These are phyloP conservation scores for Saraca asoca DNA, from an alignment of 331 rosid species.

Conservation along the genomic window DNA sequence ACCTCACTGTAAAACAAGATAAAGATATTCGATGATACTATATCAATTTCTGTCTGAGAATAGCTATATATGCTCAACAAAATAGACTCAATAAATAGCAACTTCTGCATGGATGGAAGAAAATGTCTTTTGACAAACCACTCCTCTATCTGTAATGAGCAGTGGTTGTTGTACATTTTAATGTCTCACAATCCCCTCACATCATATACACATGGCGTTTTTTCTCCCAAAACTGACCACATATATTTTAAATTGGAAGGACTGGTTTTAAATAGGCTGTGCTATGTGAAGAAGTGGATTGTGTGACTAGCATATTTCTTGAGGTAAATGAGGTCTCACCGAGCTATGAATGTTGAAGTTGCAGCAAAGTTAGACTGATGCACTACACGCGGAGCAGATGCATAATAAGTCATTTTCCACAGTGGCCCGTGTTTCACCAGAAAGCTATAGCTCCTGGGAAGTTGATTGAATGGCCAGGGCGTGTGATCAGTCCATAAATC, in stretches of 20 bases:
- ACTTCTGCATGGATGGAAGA: neutral
- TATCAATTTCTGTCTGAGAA: slow-evolving; percentile 6
- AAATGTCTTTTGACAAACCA: slow-evolving; percentile 5
- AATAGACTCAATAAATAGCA: slow-evolving; percentile 5
- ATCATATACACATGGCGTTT: too few species aligned
- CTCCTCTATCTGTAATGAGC: too few species aligned
- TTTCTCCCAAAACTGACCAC: too few species aligned
- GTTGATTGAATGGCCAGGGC: slow-evolving; percentile 99
- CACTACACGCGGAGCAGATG: slow-evolving; percentile 82
- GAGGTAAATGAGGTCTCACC: slow-evolving; percentile 54
- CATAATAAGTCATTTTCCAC: slow-evolving; percentile 96
- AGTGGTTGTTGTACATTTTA: too few species aligned
- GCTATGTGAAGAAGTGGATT: too few species aligned
- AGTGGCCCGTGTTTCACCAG: slow-evolving; percentile 91
- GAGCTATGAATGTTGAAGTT: slow-evolving; percentile 91
- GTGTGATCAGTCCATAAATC: slow-evolving; percentile 99
- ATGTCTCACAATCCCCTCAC: too few species aligned
- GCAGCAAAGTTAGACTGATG: slow-evolving; percentile 97
- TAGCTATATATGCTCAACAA: slow-evolving; percentile 12
- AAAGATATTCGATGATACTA: slow-evolving; percentile 13
- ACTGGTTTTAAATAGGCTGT: too few species aligned
- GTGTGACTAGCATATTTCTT: neutral
- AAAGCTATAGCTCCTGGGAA: slow-evolving; percentile 97
- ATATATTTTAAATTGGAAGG: too few species aligned
- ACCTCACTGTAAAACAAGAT: slow-evolving; percentile 62